These are phyloP conservation scores for Claviceps spartinae DNA, from an alignment of 2,329 filamentous ascomycete genomes.

Conservation along the genomic window DNA sequence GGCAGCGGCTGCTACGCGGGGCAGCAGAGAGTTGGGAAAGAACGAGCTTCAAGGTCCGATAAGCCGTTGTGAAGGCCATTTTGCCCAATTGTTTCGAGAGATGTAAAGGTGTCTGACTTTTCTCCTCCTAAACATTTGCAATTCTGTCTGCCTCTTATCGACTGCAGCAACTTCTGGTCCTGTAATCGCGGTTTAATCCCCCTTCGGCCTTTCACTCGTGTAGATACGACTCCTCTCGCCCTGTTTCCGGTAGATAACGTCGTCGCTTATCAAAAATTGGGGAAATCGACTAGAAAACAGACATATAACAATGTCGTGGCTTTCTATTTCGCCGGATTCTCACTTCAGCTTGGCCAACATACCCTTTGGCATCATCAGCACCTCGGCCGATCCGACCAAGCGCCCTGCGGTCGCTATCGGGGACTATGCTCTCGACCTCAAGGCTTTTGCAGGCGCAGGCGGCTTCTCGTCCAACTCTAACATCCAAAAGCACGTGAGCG, in stretches of 20 bases:
- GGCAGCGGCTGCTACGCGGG: neutral
- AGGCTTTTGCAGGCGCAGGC: constrained; percentile 36
- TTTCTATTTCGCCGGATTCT: constrained; percentile 12
- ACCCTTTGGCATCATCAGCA: constrained; percentile 71
- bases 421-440: constrained; percentile 55
- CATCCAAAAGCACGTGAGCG: constrained; percentile 12
- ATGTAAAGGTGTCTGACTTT: neutral
- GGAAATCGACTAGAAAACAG: neutral
- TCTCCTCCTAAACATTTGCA: neutral
- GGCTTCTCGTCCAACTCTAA: constrained; percentile 24
- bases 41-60: neutral
- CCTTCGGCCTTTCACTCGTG: neutral
- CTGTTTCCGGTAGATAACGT: neutral
- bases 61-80: too few species aligned
- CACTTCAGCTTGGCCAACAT: constrained; percentile 66
- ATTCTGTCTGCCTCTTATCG: neutral
- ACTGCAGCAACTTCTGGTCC: neutral
- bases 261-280: neutral
- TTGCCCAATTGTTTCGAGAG: neutral
- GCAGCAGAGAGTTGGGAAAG: neutral
- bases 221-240: neutral
- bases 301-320: constrained; percentile 12
- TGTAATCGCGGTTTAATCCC: neutral
- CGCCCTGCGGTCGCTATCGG: constrained; percentile 62
- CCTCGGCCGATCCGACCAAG: constrained; percentile 37